Base-by-base conservation (phyloP, 306 rosid genomes). In the Cicer cuneatum region DNA sequence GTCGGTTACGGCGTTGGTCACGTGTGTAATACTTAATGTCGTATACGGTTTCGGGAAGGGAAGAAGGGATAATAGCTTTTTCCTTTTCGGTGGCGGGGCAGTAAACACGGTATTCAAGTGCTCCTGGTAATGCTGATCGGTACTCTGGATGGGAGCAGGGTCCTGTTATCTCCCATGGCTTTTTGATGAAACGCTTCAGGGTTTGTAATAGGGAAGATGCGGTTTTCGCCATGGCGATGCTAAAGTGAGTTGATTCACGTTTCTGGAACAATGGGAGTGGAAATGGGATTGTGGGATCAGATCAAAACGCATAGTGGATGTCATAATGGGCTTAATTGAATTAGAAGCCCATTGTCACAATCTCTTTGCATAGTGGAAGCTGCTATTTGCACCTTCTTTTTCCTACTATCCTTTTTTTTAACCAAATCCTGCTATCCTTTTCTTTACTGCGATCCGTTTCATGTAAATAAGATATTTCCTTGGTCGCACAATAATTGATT, bases 161-260 rank as follows among this genome's bases (percentile, higher is more conserved):
- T 0, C 99, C 99, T 7, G 99, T 95, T 37, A 87, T 83, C 87
- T 95, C 99, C 99, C 99, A 90, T 15, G 99, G 99, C 83, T 87
- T 89, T 87, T 92, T 95, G 39, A 95, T 8, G 87, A 79, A 89
- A 6, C 97, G 88, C 82, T 19, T 89, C 68, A 95, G 90, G 41
- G 6, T 76, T 15, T 76, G 84, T 42, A 84, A 16, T 10, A 84
- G n/a, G 35, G 82, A 76, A 6, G 86, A 74, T 4, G 83, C 62
- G 5, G 71, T 1, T 18, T 81, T 81, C 42, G 85, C 83, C 74
- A 70, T 70, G 7, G 49, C 49, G 18, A 37, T 53, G 74, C 5
- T 5, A 29, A n/a, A 1, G 57, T 4, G 57, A 46, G 4, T 4
- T 1, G 35, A 16, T 51, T 15, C 54, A 5, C 38, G 61, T 56